A percentile compares a stretch with the other conserved stretches of the same genome.
These are phyloP conservation scores for Oryza coarctata DNA, from an alignment of 176 grass and related monocot species.

Conservation along the genomic window DNA sequence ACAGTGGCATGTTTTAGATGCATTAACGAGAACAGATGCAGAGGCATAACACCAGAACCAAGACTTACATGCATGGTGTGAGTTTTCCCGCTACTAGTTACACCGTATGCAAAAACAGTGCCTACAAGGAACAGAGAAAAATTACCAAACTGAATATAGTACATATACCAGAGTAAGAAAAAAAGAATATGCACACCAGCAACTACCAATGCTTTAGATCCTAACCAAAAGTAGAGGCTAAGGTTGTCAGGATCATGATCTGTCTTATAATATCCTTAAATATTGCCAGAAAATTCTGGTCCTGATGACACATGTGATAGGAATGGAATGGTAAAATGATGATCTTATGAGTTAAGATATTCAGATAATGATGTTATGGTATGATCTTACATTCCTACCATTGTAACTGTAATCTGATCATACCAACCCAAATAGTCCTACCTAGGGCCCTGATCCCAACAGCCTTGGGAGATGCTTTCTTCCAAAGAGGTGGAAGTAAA, in stretches of 20 bases:
- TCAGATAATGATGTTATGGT: background rate
- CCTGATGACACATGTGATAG: background rate
- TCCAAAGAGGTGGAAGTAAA: background rate
- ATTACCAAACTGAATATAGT: slow-evolving; percentile 10
- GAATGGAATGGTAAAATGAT: background rate
- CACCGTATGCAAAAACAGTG: slow-evolving; percentile 99
- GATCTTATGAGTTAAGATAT: background rate
- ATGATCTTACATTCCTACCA: background rate
- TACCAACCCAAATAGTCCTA: background rate
- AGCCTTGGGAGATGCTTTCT: background rate
- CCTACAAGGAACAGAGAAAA: slow-evolving; percentile 53
- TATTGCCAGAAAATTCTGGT: background rate
- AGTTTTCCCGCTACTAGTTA: slow-evolving; percentile 98
- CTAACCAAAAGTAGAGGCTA: slow-evolving; percentile 15
- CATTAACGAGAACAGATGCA: slow-evolving; percentile 8
- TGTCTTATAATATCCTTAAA: background rate
- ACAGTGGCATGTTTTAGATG: background rate
- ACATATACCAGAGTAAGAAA: slow-evolving; percentile 5
- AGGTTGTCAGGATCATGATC: background rate
- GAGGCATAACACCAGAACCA: background rate
- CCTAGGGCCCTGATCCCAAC: background rate
- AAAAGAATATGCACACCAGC: background rate
- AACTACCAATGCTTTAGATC: slow-evolving; percentile 10
- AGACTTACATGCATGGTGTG: slow-evolving; percentile 98
- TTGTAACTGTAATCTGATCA: background rate